Conservation (phyloP, 1,139 yeast genomes). For the Saccharomyces hybrid region DNA sequence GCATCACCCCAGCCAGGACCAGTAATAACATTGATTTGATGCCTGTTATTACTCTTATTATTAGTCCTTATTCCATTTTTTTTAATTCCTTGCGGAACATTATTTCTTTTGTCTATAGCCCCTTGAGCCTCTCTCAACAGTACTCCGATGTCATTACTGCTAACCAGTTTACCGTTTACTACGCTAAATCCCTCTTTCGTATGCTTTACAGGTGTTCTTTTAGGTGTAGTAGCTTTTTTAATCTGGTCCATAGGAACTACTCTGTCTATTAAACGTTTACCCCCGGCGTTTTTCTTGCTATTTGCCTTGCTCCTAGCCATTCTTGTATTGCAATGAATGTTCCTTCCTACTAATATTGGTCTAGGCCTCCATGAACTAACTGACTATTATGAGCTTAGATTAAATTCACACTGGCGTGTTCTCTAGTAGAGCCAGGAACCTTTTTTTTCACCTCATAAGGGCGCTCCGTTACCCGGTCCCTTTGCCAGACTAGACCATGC, state of each 20-base stretch:
- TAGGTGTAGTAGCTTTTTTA: neutral
- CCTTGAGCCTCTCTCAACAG: conserved; percentile 19
- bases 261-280: neutral
- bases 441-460: too few relatives aligned
- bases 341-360: too few relatives aligned
- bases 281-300: neutral
- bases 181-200: conserved; percentile 17
- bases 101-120: conserved; percentile 9
- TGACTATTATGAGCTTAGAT: too few relatives aligned
- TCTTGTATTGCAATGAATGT: neutral
- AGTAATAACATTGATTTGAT: too few relatives aligned
- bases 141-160: conserved; percentile 23
- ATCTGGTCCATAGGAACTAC: neutral
- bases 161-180: conserved; percentile 23
- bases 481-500: too few relatives aligned
- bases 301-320: conserved; percentile 1
- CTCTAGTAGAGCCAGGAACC: too few relatives aligned
- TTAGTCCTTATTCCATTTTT: neutral
- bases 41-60: neutral
- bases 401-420: too few relatives aligned
- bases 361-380: too few relatives aligned
- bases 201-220: conserved; percentile 2
- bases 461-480: too few relatives aligned
- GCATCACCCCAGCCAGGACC: neutral
- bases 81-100: neutral